Percentiles rank a stretch among this genome's conserved stretches.
Evolutionary conservation across 345 rosid species (phyloP).

Genomic region (Xanthoceras sorbifolium): DNA sequence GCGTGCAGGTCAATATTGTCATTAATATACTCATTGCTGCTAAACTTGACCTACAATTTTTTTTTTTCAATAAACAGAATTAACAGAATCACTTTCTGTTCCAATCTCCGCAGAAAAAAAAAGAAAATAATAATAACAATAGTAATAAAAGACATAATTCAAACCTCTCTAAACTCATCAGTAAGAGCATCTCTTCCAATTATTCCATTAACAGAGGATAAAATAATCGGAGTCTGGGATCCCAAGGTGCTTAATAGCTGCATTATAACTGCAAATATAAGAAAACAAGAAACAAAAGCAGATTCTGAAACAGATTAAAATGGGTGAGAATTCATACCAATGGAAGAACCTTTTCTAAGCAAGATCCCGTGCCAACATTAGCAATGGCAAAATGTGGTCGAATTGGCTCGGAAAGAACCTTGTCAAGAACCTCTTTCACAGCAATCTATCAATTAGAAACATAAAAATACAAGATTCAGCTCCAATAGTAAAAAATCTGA

Average conservation of each 20-base stretch:
- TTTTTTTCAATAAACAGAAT: slow-evolving; percentile 6
- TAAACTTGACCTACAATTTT: slow-evolving; percentile 43
- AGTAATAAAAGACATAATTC: not conserved
- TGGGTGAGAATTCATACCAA: slow-evolving; percentile 29
- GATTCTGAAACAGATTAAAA: not conserved
- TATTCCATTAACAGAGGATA: slow-evolving; percentile 46
- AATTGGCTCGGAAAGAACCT: slow-evolving; percentile 57
- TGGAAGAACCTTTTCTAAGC: slow-evolving; percentile 19
- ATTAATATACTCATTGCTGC: slow-evolving; percentile 3
- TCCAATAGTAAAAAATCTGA: not conserved
- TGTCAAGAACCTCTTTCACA: slow-evolving; percentile 47
- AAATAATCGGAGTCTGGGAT: slow-evolving; percentile 44
- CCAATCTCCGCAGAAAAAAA: not conserved
- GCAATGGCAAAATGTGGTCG: slow-evolving; percentile 69
- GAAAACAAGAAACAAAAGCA: not conserved
- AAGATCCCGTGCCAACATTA: slow-evolving; percentile 20
- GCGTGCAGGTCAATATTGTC: slow-evolving; percentile 6
- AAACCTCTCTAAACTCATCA: slow-evolving; percentile 63
- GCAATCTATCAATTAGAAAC: slow-evolving; percentile 38
- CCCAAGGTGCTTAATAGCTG: slow-evolving; percentile 48
- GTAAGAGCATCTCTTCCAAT: slow-evolving; percentile 54
- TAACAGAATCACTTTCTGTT: not conserved
- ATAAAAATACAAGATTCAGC: not conserved
- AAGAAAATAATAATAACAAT: not conserved
- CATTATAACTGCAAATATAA: slow-evolving; percentile 14